These are phyloP conservation scores for Didymella lethalis DNA, from an alignment of 2,329 filamentous ascomycete species.

Conservation along the genomic window DNA sequence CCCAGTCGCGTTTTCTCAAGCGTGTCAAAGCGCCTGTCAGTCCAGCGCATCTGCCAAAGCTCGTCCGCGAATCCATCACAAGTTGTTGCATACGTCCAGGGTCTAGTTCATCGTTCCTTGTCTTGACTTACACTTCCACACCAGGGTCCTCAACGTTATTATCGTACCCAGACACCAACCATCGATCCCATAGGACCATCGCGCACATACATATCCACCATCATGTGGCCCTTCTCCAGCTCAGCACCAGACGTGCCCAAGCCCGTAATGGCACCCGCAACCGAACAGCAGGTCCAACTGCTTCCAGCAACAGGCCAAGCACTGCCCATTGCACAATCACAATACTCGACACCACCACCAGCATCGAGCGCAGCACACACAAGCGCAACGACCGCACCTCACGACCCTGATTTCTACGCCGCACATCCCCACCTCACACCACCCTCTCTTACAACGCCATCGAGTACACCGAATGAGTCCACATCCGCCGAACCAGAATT, in stretches of 20 bases:
- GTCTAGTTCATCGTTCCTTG: background rate
- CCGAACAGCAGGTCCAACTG: constrained; percentile 16
- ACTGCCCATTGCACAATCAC: constrained; percentile 29
- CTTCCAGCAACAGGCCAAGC: constrained; percentile 24
- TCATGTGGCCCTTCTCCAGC: constrained; percentile 37
- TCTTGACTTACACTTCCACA: background rate
- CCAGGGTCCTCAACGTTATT: background rate
- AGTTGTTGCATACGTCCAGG: background rate
- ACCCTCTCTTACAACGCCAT: constrained; percentile 24
- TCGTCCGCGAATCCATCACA: background rate
- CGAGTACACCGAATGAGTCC: constrained; percentile 6
- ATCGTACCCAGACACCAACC: background rate
- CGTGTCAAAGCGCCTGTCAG: constrained; percentile 11
- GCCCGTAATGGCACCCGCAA: constrained; percentile 17
- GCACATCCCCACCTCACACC: constrained; percentile 60
- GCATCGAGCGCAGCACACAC: constrained; percentile 24
- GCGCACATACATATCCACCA: constrained; percentile 4
- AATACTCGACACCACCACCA: constrained; percentile 24
- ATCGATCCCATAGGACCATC: too few relatives aligned
- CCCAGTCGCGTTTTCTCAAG: constrained; percentile 23
- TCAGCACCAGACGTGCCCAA: constrained; percentile 25
- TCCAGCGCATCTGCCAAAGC: constrained; percentile 5
- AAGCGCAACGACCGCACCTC: constrained; percentile 49
- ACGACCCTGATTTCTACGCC: constrained; percentile 62
- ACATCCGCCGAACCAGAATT: constrained; percentile 16